A percentile compares a stretch with the other conserved stretches of the same genome.
These are phyloP conservation scores for Eucalyptus erythrocorys DNA, from an alignment of 345 rosid species.

Conservation along the genomic window DNA sequence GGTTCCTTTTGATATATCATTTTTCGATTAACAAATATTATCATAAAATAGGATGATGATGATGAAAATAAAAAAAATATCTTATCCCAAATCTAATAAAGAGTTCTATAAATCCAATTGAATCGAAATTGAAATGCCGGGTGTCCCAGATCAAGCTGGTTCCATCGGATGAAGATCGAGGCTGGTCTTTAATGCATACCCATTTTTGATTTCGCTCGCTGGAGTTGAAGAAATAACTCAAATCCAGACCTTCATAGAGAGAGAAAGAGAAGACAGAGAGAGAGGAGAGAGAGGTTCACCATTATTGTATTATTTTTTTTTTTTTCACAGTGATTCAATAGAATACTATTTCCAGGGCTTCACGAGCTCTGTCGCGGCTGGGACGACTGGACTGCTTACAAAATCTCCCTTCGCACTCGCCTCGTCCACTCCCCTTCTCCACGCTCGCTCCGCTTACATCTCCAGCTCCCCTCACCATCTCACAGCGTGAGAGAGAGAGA, in stretches of 20 bases:
- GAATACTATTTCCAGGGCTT: background rate
- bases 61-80: too few species aligned
- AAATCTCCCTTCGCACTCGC: background rate
- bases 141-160: background rate
- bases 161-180: background rate
- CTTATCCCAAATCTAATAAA: background rate
- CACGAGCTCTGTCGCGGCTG: background rate
- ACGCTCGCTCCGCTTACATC: background rate
- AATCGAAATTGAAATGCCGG: background rate
- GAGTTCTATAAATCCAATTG: background rate
- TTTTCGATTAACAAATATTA: accelerated
- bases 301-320: background rate
- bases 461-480: background rate
- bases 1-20: accelerated
- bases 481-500: background rate
- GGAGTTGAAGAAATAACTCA: background rate
- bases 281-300: background rate
- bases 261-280: background rate
- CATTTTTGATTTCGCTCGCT: background rate
- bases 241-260: background rate
- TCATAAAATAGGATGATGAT: accelerated
- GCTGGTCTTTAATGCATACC: background rate
- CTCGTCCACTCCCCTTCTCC: background rate
- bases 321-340: background rate
- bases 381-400: background rate